Base-by-base conservation (phyloP, 345 rosid species). In the Linum tenue region DNA sequence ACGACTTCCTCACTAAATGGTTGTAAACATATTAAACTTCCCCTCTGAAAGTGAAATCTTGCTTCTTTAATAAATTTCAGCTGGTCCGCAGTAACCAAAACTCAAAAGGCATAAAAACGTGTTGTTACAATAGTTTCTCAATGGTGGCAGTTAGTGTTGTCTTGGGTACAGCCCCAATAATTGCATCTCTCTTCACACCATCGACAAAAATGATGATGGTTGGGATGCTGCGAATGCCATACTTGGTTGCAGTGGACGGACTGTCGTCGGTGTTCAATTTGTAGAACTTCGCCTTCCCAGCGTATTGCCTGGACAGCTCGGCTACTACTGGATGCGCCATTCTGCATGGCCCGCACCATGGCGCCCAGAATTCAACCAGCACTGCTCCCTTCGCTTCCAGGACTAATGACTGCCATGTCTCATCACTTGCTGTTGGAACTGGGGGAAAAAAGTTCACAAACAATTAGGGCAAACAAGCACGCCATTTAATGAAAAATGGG, bases 281-380 rank as follows among this genome's bases (percentile, higher is more conserved):
- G 77, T 71, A 78, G 69, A 77, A 78, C 55, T 81, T 81, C n/a
- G 76, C 77, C 44, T 81, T 81, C 9, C 82, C 85, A 3, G 65
- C 71, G 60, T 81, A 81, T 39, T 76, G 77, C 67, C 55, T 70
- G 4, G 85, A 78, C 57, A 81, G 70, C 22, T 72, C 80, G 55
- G 73, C 79, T 7, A 81, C 76, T 53, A 81, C 55, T 4, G 85
- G 85, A 69, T 71, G 78, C 59, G 78, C 76, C 80, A 81, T 78
- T 7, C 82, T 73, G 80, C 85, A 81, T 11, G 85, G 85, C 22
- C 85, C 85, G 38, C 85, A 81, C 85, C 85, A 81, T 35, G 85
- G 85, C 51, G 85, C 85, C 85, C 85, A 81, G 69, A 81, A 81
- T 61, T 81, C 85, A 12, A 81, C 85, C 55, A 81, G 71, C 8